Percentiles rank a stretch among this genome's conserved stretches.
Conservation (phyloP, 805 yeast genomes). For the Yueomyces sp. region DNA sequence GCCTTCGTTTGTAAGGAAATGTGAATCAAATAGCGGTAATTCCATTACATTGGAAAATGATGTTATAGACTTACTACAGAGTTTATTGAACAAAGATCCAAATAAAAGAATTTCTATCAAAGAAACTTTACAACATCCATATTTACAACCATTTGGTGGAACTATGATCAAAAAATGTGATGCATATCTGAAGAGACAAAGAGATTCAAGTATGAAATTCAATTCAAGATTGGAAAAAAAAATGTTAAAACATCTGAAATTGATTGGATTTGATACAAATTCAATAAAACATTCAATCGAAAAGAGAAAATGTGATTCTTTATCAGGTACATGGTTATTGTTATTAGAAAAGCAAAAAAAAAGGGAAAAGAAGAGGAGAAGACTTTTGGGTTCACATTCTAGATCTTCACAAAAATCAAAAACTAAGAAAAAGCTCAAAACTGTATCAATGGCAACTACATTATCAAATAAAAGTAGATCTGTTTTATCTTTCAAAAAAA, state of each 20-base stretch:
- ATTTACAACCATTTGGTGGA: conserved; percentile 34
- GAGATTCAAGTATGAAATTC: conserved; percentile 31
- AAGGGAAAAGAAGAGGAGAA: conserved; percentile 1
- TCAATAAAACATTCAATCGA: conserved; percentile 43
- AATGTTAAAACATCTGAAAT: conserved; percentile 43
- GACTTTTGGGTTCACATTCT: no score
- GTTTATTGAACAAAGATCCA: conserved; percentile 56
- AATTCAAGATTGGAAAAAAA: conserved; percentile 49
- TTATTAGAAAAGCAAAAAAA: conserved; percentile 36
- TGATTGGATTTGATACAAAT: conserved; percentile 52
- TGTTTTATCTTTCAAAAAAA: no score
- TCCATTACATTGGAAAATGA: conserved; percentile 32
- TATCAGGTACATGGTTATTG: conserved; percentile 66
- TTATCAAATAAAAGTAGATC: no score
- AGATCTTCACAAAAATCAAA: no score
- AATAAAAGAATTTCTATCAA: conserved; percentile 41
- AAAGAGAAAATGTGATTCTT: conserved; percentile 50
- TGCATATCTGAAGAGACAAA: conserved; percentile 24
- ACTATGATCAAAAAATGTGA: conserved; percentile 29
- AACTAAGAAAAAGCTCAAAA: no score
- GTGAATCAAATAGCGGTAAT: no score
- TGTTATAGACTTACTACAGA: conserved; percentile 36
- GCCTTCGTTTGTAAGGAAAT: conserved; percentile 35
- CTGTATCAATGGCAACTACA: no score
- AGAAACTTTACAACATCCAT: conserved; percentile 38